A percentile compares a stretch with the other conserved stretches of the same genome.
Evolutionary conservation across 148 eudicot species (phyloP).

Genomic region (Silene latifolia): DNA sequence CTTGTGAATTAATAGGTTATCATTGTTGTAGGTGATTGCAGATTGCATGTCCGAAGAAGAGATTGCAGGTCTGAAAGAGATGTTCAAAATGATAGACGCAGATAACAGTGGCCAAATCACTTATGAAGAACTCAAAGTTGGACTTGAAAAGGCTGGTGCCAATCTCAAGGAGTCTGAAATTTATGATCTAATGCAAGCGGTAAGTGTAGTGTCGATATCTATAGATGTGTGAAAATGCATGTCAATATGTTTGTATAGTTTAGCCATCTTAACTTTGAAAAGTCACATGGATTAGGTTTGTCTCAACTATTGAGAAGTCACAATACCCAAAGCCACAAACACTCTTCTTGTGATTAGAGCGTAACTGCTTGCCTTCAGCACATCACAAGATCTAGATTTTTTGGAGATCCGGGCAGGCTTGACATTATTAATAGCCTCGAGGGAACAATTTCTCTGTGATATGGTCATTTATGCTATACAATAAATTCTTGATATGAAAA

Average conservation of each 20-base stretch:
- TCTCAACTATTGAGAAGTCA: neutral
- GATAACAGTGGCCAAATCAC: slow-evolving; percentile 88
- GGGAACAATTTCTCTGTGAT: too few relatives aligned
- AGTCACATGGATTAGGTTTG: neutral
- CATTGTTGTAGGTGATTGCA: slow-evolving; percentile 62
- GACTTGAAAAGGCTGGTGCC: slow-evolving; percentile 74
- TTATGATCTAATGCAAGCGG: slow-evolving; percentile 80
- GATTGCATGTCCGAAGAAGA: slow-evolving; percentile 89
- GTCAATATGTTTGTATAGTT: neutral
- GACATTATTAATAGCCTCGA: neutral
- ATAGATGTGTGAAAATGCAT: neutral
- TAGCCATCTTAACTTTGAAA: neutral
- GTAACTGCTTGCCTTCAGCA: neutral
- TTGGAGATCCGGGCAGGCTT: neutral
- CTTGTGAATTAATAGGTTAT: neutral
- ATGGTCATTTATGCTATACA: neutral
- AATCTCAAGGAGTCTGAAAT: slow-evolving; percentile 82
- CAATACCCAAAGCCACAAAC: neutral
- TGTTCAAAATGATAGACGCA: slow-evolving; percentile 88
- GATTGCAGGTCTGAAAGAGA: slow-evolving; percentile 86
- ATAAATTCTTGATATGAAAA: neutral
- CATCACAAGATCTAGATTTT: neutral
- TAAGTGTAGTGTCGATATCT: slow-evolving; percentile 34
- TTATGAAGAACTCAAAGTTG: slow-evolving; percentile 77
- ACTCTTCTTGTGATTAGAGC: neutral